A percentile compares a stretch with the other conserved stretches of the same genome.
These are phyloP conservation scores for Suillus cothurnatus DNA, from an alignment of 768 basidiomycete genomes.

Conservation along the genomic window DNA sequence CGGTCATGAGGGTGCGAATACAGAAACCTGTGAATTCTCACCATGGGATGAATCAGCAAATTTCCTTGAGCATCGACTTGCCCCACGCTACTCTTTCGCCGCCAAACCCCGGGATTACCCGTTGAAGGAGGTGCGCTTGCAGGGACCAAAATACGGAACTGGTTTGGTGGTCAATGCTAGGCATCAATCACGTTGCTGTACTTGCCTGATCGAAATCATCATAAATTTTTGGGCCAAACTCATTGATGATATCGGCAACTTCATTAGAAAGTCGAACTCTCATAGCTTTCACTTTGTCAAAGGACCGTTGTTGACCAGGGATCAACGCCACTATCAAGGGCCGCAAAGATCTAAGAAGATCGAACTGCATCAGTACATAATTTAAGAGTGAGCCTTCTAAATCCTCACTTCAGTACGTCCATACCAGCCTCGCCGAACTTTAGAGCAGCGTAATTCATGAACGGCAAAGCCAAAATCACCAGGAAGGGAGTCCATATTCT, in stretches of 20 bases:
- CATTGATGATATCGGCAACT: conserved; percentile 80
- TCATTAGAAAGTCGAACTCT: conserved; percentile 80
- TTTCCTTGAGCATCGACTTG: conserved; percentile 87
- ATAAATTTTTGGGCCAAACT: conserved; percentile 86
- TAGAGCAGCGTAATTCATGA: conserved; percentile 90
- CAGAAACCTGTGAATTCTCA: conserved; percentile 35
- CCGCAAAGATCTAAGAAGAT: conserved; percentile 71
- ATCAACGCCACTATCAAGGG: conserved; percentile 86
- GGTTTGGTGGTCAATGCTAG: conserved; percentile 6
- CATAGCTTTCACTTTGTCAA: conserved; percentile 75
- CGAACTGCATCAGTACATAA: conserved; percentile 4
- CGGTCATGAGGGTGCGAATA: conserved; percentile 7
- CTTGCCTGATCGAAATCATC: conserved; percentile 83
- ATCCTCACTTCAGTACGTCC: conserved; percentile 91
- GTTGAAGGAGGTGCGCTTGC: conserved; percentile 82
- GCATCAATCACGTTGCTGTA: conserved; percentile 6
- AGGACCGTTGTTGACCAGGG: conserved; percentile 83
- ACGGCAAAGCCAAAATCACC: conserved; percentile 73
- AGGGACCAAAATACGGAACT: conserved; percentile 82
- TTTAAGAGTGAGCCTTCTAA: neutral
- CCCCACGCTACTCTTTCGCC: conserved; percentile 77
- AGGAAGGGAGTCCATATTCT: conserved; percentile 77
- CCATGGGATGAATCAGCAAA: conserved; percentile 87
- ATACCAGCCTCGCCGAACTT: conserved; percentile 98
- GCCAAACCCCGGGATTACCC: conserved; percentile 72